Base-by-base conservation (phyloP, 1,284 basidiomycete species). In the Puccinia triticina region DNA sequence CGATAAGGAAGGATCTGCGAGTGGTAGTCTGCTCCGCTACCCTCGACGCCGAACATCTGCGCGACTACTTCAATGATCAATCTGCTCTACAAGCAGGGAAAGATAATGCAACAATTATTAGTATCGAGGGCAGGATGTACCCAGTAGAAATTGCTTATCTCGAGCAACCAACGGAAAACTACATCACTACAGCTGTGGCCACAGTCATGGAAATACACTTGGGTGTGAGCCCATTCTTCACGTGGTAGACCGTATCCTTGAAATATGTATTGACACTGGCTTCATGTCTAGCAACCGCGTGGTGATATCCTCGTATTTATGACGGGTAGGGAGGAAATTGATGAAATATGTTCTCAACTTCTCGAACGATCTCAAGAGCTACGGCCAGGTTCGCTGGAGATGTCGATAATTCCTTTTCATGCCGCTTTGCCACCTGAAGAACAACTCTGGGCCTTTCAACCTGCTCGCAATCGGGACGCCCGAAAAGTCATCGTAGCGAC, bases 11-110 rank as follows among this genome's bases (percentile, higher is more conserved):
- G 1, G 92, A 93, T 10, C 90, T 99, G 66, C 90, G 97, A 32
- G 89, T 99, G 34, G 92, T 99, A 64, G 92, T 99, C 48, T 96
- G 95, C 2, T 97, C 95, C 5, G 97, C 97, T 0, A 99, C 96
- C 0, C 91, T 98, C 29, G 96, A 98, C 87, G 96, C 95, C 53
- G 90, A 91, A 69, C 91, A 92, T 16, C 95, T 99, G 85, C 88
- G 93, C 57, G 92, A 96, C 77, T 98, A 96, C 87, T 98, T 98
- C 88, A 92, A 91, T 61, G 88, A 86, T 37, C 88, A 88, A 83
- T 84, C 87, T 3, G 84, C 85, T 11, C 84, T 87, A 78, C 87
- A 88, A 77, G 87, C 88, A 67, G 88, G 88, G 8, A 87, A 86
- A 67, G 87, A 86, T 87, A 82, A 85, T 16, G 86, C 85, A 2